These are phyloP conservation scores for Alternaria metachromatica DNA, from an alignment of 2,329 filamentous ascomycete genomes.

Conservation along the genomic window DNA sequence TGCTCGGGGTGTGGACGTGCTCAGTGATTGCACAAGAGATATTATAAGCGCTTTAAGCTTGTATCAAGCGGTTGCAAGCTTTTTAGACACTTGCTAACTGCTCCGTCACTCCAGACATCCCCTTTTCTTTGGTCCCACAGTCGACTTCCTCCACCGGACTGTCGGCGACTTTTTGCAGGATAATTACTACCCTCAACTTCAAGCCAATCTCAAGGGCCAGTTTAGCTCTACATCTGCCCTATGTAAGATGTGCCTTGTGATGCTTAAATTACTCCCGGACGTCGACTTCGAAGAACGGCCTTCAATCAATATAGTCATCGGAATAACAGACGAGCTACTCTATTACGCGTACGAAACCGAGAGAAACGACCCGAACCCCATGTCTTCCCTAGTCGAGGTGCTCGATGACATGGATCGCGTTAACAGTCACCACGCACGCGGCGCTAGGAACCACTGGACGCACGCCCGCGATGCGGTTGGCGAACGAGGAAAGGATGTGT, in stretches of 20 bases:
- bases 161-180: constrained; percentile 22
- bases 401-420: constrained; percentile 18
- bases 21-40: accelerated
- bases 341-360: constrained; percentile 17
- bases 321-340: constrained; percentile 12
- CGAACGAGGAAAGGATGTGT: too few relatives aligned
- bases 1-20: background rate
- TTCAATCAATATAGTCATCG: background rate
- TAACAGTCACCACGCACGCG: constrained; percentile 9
- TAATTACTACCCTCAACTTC: constrained; percentile 8
- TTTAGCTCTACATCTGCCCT: constrained; percentile 10
- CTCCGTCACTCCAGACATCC: background rate
- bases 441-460: constrained; percentile 15
- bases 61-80: accelerated
- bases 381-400: background rate
- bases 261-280: constrained; percentile 10
- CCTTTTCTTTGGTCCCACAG: constrained; percentile 5
- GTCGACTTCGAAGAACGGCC: too few relatives aligned
- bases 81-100: background rate
- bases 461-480: constrained; percentile 1
- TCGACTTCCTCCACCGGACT: constrained; percentile 22
- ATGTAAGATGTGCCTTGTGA: constrained; percentile 5
- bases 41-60: background rate
- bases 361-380: background rate
- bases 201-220: background rate